phyloP scores from a whole-genome alignment of 495 filamentous ascomycete genomes.

The Hypomontagnella submonticulosa region DNA sequence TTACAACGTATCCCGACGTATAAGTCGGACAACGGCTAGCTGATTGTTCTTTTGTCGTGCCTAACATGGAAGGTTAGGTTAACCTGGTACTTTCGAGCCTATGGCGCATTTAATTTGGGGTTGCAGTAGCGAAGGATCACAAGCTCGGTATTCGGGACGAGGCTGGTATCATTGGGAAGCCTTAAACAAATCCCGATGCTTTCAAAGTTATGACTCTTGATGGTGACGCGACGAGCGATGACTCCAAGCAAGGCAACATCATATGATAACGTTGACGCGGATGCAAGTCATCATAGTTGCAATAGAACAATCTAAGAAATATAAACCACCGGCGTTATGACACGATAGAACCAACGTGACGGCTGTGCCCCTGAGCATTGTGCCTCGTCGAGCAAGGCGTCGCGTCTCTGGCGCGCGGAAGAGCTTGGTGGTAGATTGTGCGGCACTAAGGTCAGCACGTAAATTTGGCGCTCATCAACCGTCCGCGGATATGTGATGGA shows the following conservation, averaged over 20 bases:
- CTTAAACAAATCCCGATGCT: slow-evolving; percentile 22
- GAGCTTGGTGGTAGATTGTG: slow-evolving; percentile 8
- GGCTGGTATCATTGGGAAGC: slow-evolving; percentile 21
- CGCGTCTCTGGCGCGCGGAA: slow-evolving; percentile 25
- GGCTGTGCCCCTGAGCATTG: not conserved
- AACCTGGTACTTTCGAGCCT: slow-evolving; percentile 14
- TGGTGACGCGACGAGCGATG: slow-evolving; percentile 9
- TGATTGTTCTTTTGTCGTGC: slow-evolving; percentile 20
- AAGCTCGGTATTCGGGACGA: slow-evolving; percentile 21
- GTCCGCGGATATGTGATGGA: slow-evolving; percentile 33
- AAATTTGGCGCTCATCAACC: slow-evolving; percentile 32
- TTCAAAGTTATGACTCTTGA: slow-evolving; percentile 3
- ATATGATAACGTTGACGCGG: slow-evolving; percentile 34
- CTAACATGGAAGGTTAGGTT: slow-evolving; percentile 36
- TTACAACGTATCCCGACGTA: slow-evolving; percentile 17
- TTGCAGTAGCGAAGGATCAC: slow-evolving; percentile 17
- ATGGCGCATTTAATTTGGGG: slow-evolving; percentile 14
- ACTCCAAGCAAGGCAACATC: slow-evolving; percentile 17
- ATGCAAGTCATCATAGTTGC: slow-evolving; percentile 15
- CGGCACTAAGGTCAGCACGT: slow-evolving; percentile 13
- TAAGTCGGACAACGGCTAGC: not conserved
- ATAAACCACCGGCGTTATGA: slow-evolving; percentile 33
- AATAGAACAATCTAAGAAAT: slow-evolving; percentile 8
- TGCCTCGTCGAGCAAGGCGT: slow-evolving; percentile 17
- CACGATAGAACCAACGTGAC: slow-evolving; percentile 23